Conservation (phyloP, 2,329 filamentous ascomycete genomes). For the Pestalotiopsis sp. region DNA sequence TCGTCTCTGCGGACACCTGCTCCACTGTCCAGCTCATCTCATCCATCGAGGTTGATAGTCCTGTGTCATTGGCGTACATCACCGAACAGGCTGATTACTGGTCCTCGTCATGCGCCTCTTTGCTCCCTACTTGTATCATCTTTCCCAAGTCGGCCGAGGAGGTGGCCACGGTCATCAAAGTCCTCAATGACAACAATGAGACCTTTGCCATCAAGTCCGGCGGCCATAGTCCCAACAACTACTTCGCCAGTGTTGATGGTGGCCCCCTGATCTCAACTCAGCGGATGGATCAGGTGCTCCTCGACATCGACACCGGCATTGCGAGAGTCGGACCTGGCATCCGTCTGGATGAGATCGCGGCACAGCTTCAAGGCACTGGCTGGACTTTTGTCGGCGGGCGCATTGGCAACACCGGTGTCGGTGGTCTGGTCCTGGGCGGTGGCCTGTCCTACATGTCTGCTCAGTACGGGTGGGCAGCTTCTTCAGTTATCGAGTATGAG, state of each 20-base stretch:
- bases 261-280: slow-evolving; percentile 53
- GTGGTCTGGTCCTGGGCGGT: slow-evolving; percentile 55
- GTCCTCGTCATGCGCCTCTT: slow-evolving; percentile 45
- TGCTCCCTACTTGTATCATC: slow-evolving; percentile 49
- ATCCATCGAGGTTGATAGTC: slow-evolving; percentile 37
- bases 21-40: slow-evolving; percentile 35
- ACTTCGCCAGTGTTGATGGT: slow-evolving; percentile 51
- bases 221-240: slow-evolving; percentile 58
- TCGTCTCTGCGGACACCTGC: slow-evolving; percentile 38
- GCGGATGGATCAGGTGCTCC: slow-evolving; percentile 42
- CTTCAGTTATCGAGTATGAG: slow-evolving; percentile 52
- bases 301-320: slow-evolving; percentile 39
- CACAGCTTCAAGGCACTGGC: slow-evolving; percentile 43
- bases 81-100: slow-evolving; percentile 46
- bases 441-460: slow-evolving; percentile 56
- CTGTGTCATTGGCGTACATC: slow-evolving; percentile 37
- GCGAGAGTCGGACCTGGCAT: slow-evolving; percentile 49
- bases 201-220: slow-evolving; percentile 60
- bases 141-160: slow-evolving; percentile 53
- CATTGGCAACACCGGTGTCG: slow-evolving; percentile 47
- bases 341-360: slow-evolving; percentile 44
- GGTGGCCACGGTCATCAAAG: slow-evolving; percentile 52
- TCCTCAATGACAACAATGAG: slow-evolving; percentile 48
- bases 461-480: slow-evolving; percentile 53
- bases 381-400: slow-evolving; percentile 48